These are phyloP conservation scores for Sclerotinia subarctica DNA, from an alignment of 2,329 filamentous ascomycete species.

Conservation along the genomic window DNA sequence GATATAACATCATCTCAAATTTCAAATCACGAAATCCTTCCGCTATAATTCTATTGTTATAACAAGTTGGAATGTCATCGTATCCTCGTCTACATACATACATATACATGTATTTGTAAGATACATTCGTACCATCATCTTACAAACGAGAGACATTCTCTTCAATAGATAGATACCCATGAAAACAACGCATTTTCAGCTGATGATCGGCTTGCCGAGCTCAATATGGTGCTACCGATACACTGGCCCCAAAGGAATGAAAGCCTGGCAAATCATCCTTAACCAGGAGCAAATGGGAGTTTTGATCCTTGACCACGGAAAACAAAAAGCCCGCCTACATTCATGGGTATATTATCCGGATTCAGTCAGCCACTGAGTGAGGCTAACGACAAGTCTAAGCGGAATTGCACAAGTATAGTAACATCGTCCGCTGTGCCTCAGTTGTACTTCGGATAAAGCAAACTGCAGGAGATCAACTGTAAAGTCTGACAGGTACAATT, in stretches of 20 bases:
- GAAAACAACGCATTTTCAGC: not conserved
- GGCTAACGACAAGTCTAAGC: not conserved
- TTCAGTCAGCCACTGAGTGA: not conserved
- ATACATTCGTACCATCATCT: not conserved
- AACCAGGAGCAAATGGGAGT: not conserved
- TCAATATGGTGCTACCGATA: slow-evolving; percentile 7
- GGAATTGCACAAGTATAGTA: not conserved
- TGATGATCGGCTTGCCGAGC: not conserved
- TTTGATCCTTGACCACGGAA: not conserved
- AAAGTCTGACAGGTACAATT: slow-evolving; percentile 11
- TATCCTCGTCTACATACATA: not conserved
- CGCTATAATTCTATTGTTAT: not conserved
- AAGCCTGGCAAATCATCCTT: not conserved
- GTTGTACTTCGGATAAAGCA: not conserved
- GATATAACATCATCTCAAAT: not conserved
- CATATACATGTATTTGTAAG: not conserved
- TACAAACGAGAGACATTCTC: not conserved
- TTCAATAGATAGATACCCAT: not conserved
- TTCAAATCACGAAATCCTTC: not conserved
- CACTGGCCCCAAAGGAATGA: slow-evolving; percentile 2
- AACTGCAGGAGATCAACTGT: not conserved
- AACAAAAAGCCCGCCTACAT: not conserved
- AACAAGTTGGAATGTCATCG: not conserved
- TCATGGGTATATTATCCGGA: not conserved
- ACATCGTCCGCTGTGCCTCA: not conserved